A percentile compares a stretch with the other conserved stretches of the same genome.
Conservation (phyloP, 331 rosid genomes). For the Stylosanthes scabra region DNA sequence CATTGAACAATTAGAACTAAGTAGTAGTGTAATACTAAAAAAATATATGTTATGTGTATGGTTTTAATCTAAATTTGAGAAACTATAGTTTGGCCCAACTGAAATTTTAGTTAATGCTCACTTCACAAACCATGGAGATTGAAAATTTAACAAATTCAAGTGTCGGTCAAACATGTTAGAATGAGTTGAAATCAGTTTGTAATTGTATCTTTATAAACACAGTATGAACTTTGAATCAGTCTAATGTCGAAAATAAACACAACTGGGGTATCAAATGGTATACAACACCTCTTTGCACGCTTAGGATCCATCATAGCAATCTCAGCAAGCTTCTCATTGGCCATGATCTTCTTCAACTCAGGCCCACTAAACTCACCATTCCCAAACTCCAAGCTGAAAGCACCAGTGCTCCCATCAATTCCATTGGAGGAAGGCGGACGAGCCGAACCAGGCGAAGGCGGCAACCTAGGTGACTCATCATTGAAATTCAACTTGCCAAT, state of each 20-base stretch:
- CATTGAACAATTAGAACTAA: neutral
- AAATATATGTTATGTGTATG: neutral
- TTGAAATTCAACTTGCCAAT: slow-evolving; percentile 79
- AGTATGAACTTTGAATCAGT: no score
- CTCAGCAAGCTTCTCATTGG: slow-evolving; percentile 92
- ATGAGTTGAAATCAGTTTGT: no score
- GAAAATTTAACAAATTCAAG: no score
- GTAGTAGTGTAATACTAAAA: neutral
- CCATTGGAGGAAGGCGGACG: slow-evolving; percentile 59
- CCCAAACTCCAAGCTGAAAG: slow-evolving; percentile 93
- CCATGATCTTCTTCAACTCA: slow-evolving; percentile 95
- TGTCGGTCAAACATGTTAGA: no score
- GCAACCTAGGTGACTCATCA: slow-evolving; percentile 69
- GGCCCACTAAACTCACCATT: slow-evolving; percentile 95
- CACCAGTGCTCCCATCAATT: slow-evolving; percentile 60
- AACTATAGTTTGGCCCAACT: neutral
- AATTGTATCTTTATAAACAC: no score
- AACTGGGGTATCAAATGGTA: neutral
- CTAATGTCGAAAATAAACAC: no score
- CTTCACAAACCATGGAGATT: neutral
- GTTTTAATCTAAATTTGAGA: neutral
- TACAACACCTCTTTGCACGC: slow-evolving; percentile 78
- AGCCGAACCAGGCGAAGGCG: slow-evolving; percentile 64
- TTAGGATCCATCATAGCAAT: slow-evolving; percentile 88
- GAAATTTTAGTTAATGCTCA: no score